Evolutionary conservation across 2,329 filamentous ascomycete species (phyloP), one percentile per base, ranked within the genome.

Genomic region (Dryadomyces sulphureus): DNA sequence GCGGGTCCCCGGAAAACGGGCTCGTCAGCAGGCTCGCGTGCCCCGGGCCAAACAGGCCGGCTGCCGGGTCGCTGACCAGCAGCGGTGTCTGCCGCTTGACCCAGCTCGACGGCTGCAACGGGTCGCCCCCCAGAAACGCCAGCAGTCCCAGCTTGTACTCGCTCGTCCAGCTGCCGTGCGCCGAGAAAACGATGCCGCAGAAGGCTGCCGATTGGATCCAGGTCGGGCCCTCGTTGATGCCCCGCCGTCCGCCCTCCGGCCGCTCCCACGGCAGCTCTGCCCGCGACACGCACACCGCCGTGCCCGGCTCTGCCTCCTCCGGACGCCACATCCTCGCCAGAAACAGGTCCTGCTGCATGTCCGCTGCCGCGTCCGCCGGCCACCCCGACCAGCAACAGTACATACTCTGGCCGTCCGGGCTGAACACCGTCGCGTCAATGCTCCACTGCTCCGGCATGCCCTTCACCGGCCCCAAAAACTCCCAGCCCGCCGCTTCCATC

Each of bases 331-430:
- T 54, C 44, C 46, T 41, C 40, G 51, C 45, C 39, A 54, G n/a
- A 24, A 53, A 54, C 19, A 54, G 45, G 38, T 54, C 51, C 45
- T 54, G 52, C 48, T 54, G 47, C 7, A 48, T 48, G 38, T 54
- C 52, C 14, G 49, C 47, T 36, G 44, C 22, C 35, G 52, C 49
- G 8, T 47, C 52, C 9, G 48, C 47, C n/a, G 52, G 51, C 52
- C 52, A 54, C 11, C 52, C 52, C 11, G 51, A 53, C 51, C 51
- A 54, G 45, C 52, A 54, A 38, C 50, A 47, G 38, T 53, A 54
- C 34, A 54, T 45, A 11, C 46, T 40, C 3, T 40, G 45, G 4
- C 46, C 48, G 21, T 45, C 47, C 6, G 47, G 44, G n/a, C 41
- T 47, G 41, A 47, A 47, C 16, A 47, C 45, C 5, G 46, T 53